A percentile compares a stretch with the other conserved stretches of the same genome.
These are phyloP conservation scores for Mycena polygramma DNA, from an alignment of 768 basidiomycete genomes.

Conservation along the genomic window DNA sequence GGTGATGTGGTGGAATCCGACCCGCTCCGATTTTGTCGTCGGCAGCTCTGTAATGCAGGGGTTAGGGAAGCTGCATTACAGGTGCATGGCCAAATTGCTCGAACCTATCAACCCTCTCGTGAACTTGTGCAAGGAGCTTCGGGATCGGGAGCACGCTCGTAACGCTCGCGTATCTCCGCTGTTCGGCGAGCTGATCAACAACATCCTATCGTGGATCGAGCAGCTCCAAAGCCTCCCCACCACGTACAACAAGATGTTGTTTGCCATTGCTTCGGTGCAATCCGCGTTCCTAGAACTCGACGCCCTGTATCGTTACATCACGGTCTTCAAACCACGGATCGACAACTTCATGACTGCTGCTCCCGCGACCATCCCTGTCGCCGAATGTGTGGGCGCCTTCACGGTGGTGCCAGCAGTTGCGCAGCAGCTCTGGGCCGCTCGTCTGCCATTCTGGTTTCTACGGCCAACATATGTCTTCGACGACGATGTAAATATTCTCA, in stretches of 20 bases:
- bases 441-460: constrained; percentile 4
- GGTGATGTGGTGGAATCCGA: constrained; percentile 19
- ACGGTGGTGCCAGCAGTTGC: neutral
- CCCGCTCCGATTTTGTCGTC: constrained; percentile 5
- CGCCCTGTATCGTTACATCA: constrained; percentile 2
- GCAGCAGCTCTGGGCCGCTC: constrained; percentile 6
- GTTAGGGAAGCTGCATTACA: neutral
- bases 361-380: neutral
- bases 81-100: neutral
- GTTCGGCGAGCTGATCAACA: neutral
- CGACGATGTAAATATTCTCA: neutral
- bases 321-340: neutral
- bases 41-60: constrained; percentile 7
- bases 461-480: neutral
- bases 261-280: constrained; percentile 4
- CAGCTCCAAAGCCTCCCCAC: constrained; percentile 11
- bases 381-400: constrained; percentile 1
- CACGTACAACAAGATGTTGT: constrained; percentile 1
- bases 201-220: neutral
- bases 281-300: constrained; percentile 5
- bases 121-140: neutral
- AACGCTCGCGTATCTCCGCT: neutral
- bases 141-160: no score
- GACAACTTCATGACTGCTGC: neutral
- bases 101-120: neutral